Evolutionary conservation across 1,284 basidiomycete genomes (phyloP), one percentile per base, ranked within the genome.

Genomic region (Mycena sp.): DNA sequence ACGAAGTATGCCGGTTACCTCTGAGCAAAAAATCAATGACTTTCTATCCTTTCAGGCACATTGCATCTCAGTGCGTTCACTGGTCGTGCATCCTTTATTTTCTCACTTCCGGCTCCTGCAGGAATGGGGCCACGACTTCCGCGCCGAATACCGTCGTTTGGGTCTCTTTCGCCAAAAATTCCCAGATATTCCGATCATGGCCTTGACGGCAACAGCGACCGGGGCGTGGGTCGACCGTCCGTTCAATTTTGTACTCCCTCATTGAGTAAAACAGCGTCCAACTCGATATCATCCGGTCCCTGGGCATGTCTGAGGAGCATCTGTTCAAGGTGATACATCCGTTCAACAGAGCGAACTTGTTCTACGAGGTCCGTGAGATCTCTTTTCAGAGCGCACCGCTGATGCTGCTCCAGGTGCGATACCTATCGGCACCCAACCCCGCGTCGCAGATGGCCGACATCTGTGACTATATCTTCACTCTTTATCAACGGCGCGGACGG

Each of bases 261-360:
- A 5, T 32, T 21, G 3, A 23, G 30, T 45, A 9, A 41, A 16
- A 30, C 50, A 67, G 65, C 2, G 65, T 67, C 16, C 65, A 67
- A 45, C 53, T 43, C 30, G 93, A 95, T 71, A 93, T 96, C 69
- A 79, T 92, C 26, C 76, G 79, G 25, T 91, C 81, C 59, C 81
- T 96, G 7, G 82, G 83, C 53, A 87, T 96, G 80, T 58, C 58
- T 4, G 52, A 60, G 89, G 81, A 85, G 6, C 80, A 84, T 43
- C 79, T 94, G 1, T 89, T 85, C 67, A 84, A 85, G 48, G 90
- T 89, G 38, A 76, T 92, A 0, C 90, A 95, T 71, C 92, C 92
- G 0, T 94, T 94, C 78, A 95, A 96, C 70, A 81, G 94, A 6
- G 76, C 78, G 5, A 95, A 95, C 73, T 81, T 96, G 0, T 96